A percentile compares a stretch with the other conserved stretches of the same genome.
These are phyloP conservation scores for Didymella pinodella DNA, from an alignment of 2,329 filamentous ascomycete genomes.

Conservation along the genomic window DNA sequence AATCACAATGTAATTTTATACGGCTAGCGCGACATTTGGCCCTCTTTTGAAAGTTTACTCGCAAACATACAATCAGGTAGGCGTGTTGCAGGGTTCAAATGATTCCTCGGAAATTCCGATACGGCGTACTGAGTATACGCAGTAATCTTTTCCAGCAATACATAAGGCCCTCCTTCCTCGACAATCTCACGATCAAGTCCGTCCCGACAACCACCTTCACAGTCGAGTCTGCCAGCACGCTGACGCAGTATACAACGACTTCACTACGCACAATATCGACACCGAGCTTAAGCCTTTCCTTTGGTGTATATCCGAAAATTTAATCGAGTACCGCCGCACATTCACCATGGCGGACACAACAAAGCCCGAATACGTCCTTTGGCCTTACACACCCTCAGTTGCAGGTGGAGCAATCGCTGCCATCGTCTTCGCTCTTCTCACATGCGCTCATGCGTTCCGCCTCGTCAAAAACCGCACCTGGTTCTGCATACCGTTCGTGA, in stretches of 20 bases:
- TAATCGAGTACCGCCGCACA: background rate
- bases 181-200: background rate
- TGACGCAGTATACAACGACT: background rate
- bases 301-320: background rate
- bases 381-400: slow-evolving; percentile 57
- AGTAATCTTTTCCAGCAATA: background rate
- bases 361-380: slow-evolving; percentile 36
- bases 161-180: background rate
- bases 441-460: slow-evolving; percentile 54
- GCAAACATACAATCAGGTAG: background rate
- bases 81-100: background rate
- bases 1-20: background rate
- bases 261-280: background rate
- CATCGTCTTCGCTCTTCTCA: slow-evolving; percentile 57
- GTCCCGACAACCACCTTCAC: background rate
- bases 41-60: background rate
- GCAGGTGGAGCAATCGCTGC: slow-evolving; percentile 58
- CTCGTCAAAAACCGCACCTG: slow-evolving; percentile 57
- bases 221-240: background rate
- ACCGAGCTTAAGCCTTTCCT: background rate
- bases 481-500: slow-evolving; percentile 60
- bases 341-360: slow-evolving; percentile 30
- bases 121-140: slow-evolving; percentile 9
- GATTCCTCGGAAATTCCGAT: background rate
- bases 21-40: background rate